A percentile compares a stretch with the other conserved stretches of the same genome.
phyloP scores from a whole-genome alignment of 2,329 filamentous ascomycete species.

The Chrysoporthe austroafricana region DNA sequence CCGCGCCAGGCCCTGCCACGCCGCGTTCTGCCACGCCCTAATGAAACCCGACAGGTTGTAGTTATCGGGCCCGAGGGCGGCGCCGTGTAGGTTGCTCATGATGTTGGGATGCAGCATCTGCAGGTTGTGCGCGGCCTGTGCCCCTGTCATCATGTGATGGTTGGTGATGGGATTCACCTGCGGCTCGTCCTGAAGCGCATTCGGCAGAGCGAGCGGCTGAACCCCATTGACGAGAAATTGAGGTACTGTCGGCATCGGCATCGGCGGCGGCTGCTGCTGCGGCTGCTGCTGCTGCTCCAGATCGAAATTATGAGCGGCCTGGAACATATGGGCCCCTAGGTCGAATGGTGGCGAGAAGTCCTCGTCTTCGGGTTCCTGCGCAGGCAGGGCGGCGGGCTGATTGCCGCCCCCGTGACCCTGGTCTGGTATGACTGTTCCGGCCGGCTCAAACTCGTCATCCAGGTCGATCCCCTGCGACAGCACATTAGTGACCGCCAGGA shows the following conservation, averaged over 20 bases:
- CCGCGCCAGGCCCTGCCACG: slow-evolving; percentile 33
- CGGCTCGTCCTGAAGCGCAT: not conserved
- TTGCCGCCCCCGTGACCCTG: slow-evolving; percentile 10
- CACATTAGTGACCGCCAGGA: slow-evolving; percentile 29
- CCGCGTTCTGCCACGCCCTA: slow-evolving; percentile 48
- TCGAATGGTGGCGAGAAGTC: not conserved
- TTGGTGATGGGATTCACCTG: not conserved
- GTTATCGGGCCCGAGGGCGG: slow-evolving; percentile 53
- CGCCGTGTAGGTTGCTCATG: slow-evolving; percentile 39
- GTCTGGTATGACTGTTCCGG: slow-evolving; percentile 5
- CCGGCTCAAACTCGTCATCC: slow-evolving; percentile 27
- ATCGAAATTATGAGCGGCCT: not conserved
- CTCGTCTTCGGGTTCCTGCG: not conserved
- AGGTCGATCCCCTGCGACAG: slow-evolving; percentile 33
- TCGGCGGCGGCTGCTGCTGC: not conserved
- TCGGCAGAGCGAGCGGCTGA: not conserved
- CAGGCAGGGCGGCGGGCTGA: not conserved
- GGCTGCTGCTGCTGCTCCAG: not conserved
- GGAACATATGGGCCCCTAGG: not conserved
- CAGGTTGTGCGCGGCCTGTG: slow-evolving; percentile 10
- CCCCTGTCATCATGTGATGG: not conserved
- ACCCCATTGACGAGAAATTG: not conserved
- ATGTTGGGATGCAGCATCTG: slow-evolving; percentile 36
- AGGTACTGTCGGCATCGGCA: not conserved
- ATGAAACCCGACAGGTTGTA: slow-evolving; percentile 55